Conservation (phyloP, 129 eudicot genomes). For the Logfia minima region DNA sequence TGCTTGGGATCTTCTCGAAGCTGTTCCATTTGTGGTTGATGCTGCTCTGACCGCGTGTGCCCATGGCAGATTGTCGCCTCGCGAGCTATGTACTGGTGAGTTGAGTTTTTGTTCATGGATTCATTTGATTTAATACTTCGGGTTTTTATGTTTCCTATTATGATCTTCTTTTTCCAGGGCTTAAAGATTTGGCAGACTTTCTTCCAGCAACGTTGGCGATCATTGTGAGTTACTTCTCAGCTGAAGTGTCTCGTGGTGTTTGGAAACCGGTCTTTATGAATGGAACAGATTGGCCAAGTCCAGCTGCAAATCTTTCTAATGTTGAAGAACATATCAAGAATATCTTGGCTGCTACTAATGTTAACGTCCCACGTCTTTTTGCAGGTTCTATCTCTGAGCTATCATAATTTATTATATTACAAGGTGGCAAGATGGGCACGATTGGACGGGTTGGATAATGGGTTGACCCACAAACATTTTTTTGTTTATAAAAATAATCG, state of each 20-base stretch:
- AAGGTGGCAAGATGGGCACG: not conserved
- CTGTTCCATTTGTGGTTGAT: conserved; percentile 94
- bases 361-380: conserved; percentile 84
- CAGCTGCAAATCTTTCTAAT: conserved; percentile 84
- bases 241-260: conserved; percentile 98
- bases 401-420: not conserved
- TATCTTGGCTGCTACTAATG: conserved; percentile 88
- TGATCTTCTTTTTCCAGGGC: conserved; percentile 56
- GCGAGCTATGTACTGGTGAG: conserved; percentile 94
- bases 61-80: conserved; percentile 86
- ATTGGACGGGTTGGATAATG: not conserved
- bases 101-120: conserved; percentile 1
- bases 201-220: conserved; percentile 98
- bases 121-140: not conserved
- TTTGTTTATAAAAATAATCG: too few species aligned
- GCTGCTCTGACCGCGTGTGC: conserved; percentile 97
- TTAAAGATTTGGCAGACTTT: conserved; percentile 94
- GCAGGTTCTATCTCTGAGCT: conserved; percentile 55
- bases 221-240: conserved; percentile 89
- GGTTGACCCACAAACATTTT: not conserved
- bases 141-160: not conserved
- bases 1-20: conserved; percentile 99
- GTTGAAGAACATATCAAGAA: conserved; percentile 94
- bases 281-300: conserved; percentile 99
- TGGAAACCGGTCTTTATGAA: conserved; percentile 96